phyloP scores from a whole-genome alignment of 257 asterid genomes.

The Linderniella brevidens region DNA sequence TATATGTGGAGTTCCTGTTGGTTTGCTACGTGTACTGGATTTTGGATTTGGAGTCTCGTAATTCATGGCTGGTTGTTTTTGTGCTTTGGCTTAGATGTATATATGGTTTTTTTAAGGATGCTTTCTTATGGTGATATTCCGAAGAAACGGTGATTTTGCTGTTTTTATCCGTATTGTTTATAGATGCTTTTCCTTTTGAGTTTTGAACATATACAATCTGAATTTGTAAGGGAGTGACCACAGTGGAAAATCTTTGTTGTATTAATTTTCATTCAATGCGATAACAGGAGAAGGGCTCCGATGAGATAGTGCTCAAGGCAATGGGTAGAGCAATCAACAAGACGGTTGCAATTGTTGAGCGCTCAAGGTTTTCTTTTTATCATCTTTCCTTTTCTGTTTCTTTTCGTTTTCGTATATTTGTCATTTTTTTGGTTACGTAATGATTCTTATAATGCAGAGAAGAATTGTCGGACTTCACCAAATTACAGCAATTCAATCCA shows the following conservation, averaged over 20 bases:
- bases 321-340: conserved; percentile 4
- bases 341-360: conserved; percentile 2
- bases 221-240: neutral
- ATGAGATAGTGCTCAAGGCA: conserved; percentile 1
- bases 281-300: conserved; percentile 2
- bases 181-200: neutral
- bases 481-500: conserved; percentile 61
- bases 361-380: conserved; percentile 1
- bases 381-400: neutral
- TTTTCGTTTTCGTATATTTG: neutral
- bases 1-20: no score
- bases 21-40: no score
- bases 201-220: neutral
- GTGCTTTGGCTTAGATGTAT: neutral
- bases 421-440: neutral
- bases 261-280: neutral
- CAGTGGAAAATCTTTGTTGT: neutral
- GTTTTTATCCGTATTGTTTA: no score
- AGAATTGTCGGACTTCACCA: conserved; percentile 95
- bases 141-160: no score
- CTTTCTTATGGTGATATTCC: no score
- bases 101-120: neutral
- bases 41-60: no score
- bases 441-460: conserved; percentile 29
- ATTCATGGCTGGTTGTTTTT: neutral